These are phyloP conservation scores for Grigorovia jiainica DNA, from an alignment of 805 yeast genomes.

Conservation along the genomic window DNA sequence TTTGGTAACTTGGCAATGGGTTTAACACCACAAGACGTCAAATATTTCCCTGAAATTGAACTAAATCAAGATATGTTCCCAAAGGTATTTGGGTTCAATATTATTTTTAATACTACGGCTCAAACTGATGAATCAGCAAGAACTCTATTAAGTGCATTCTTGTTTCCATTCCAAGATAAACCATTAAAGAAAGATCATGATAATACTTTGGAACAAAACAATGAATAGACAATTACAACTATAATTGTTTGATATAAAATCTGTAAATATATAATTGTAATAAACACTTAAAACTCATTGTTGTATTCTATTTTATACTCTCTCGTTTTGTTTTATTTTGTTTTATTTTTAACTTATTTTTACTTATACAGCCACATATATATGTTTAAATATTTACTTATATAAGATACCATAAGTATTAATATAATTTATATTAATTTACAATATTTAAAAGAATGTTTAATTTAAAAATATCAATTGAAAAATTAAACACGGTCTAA, in stretches of 20 bases:
- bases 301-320: no score
- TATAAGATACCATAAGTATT: no score
- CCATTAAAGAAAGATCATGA: background rate
- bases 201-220: background rate
- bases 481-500: conserved; percentile 25
- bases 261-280: no score
- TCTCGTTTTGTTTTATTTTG: no score
- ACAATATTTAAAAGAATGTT: no score
- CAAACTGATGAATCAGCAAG: conserved; percentile 87
- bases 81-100: conserved; percentile 72
- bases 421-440: no score
- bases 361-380: no score
- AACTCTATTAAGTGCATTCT: conserved; percentile 69
- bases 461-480: no score
- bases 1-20: conserved; percentile 85
- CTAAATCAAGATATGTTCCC: conserved; percentile 86
- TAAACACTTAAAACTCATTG: no score
- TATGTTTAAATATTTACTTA: background rate
- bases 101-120: conserved; percentile 79
- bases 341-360: no score
- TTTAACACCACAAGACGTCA: conserved; percentile 63
- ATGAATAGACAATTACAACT: background rate
- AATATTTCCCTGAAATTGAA: conserved; percentile 88
- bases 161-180: conserved; percentile 52
- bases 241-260: background rate